Base-by-base conservation (phyloP, 306 rosid species). In the Castanopsis chinensis region DNA sequence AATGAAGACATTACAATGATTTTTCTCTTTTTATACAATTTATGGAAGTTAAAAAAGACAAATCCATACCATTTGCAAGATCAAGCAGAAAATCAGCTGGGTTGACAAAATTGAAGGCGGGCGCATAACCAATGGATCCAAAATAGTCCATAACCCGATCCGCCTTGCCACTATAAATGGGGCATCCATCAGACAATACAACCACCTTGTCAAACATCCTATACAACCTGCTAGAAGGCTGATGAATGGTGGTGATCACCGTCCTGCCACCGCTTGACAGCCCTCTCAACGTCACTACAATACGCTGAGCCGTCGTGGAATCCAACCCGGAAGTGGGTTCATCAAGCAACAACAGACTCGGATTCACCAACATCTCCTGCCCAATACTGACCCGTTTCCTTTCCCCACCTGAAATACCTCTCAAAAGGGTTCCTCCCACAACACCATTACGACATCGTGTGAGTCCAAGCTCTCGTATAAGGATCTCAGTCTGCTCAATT, bases 311-410 rank as follows among this genome's bases (percentile, higher is more conserved):
- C 0, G 92, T 87, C 4, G 98, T 94, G 0, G 98, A 94, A 83
- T 94, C 98, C 3, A 94, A 85, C 3, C 97, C 97, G 1, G 98
- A 94, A 1, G 98, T 94, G 4, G 98, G 97, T 79, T 94, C 98
- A 59, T 94, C 97, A 4, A 94, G 72, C 19, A 94, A 64, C 79
- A 94, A 67, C 53, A 94, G 75, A 71, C 96, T 89, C 84, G 98
- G 98, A 87, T 93, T 88, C 10, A 91, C 91, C 52, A 93, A 20
- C 97, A 93, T 87, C 88, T 93, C 98, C 32, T 90, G 93, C 79
- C 95, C 98, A 13, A 93, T 92, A 78, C 98, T 92, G 72, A 92
- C 92, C 78, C 98, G 81, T 76, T 94, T 94, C 5, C 96, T 71
- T 64, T 92, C 98, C 15, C 98, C 98, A 0, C 98, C 98, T 3